Base-by-base conservation (phyloP, 1,139 yeast species). In the Geotrichum candidum region DNA sequence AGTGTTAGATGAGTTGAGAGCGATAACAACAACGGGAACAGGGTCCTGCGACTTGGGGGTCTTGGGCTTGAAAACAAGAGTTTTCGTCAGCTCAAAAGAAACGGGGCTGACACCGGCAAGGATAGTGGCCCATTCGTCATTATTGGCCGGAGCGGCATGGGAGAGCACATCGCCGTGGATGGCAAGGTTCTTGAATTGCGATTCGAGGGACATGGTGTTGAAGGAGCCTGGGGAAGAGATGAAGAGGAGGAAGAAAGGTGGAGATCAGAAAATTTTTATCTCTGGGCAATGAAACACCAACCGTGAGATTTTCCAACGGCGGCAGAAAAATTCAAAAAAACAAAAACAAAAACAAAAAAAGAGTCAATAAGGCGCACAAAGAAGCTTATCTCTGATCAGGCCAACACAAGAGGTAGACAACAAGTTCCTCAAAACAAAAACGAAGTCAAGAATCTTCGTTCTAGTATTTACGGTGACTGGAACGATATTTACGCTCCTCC, bases 51-150 rank as follows among this genome's bases (percentile, higher is more conserved):
- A 77, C 73, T 90, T 90, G 61, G 96, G 87, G 57, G 96, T 90
- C 77, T 90, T 90, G 69, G 96, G 96, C 78, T 90, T 90, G 82
- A 90, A 90, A 45, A 90, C 91, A 67, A 90, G 80, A 4, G 94
- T 82, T 75, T 90, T 90, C 66, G 88, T 84, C 53, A 72, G 62
- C 7, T 62, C 61, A 59, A 64, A 69, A 48, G 58, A 46, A 18
- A 31, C 58, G 22, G 53, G 22, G 35, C 25, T 35, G 15, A 33
- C 51, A 31, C 46, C 10, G 33, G 54, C 51, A 46, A 60, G 50
- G 29, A 60, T 54, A 52, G 62, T 56, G 53, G 58, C 58, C 75
- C 75, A 72, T 48, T 68, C 69, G 29, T 69, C 72, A 59, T 70
- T 68, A 57, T 67, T 68, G 35, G 68, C 61, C 38, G 71, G 67